Evolutionary conservation across 495 filamentous ascomycete species (phyloP).

Genomic region (Aspergillus wentii): DNA sequence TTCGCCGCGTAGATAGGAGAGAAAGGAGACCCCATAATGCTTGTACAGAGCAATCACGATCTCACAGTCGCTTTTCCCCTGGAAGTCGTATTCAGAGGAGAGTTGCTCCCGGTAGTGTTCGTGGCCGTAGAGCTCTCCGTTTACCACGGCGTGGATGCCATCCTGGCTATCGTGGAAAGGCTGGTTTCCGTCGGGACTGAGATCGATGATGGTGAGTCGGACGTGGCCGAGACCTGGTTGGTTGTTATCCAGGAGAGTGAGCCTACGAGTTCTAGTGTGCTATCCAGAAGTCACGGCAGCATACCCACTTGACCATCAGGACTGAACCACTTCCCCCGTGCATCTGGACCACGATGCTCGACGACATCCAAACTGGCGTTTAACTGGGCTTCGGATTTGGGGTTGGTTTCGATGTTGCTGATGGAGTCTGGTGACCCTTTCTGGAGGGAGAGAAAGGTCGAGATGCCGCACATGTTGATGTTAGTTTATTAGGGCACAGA

Average conservation of each 20-base stretch:
- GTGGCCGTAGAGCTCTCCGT: slow-evolving; percentile 52
- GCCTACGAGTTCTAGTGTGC: not conserved
- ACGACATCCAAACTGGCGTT: slow-evolving; percentile 36
- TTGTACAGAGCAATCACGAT: slow-evolving; percentile 48
- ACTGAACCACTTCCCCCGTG: slow-evolving; percentile 40
- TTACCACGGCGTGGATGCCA: slow-evolving; percentile 46
- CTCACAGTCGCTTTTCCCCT: slow-evolving; percentile 39
- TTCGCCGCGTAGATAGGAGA: slow-evolving; percentile 44
- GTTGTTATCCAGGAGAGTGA: not conserved
- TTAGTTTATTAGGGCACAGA: too few relatives aligned
- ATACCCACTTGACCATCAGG: slow-evolving; percentile 32
- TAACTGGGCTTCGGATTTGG: too few relatives aligned
- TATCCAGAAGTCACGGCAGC: too few relatives aligned
- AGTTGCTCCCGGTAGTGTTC: slow-evolving; percentile 33
- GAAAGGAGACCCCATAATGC: slow-evolving; percentile 37
- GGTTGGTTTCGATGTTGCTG: too few relatives aligned
- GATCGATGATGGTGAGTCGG: slow-evolving; percentile 49
- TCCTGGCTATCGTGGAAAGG: slow-evolving; percentile 37
- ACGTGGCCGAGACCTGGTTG: slow-evolving; percentile 33
- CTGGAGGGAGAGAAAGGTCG: too few relatives aligned
- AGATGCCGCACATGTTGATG: too few relatives aligned
- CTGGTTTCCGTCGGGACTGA: slow-evolving; percentile 38
- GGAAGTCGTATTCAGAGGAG: slow-evolving; percentile 33
- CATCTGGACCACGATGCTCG: slow-evolving; percentile 45
- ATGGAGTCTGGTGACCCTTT: too few relatives aligned